phyloP scores from a whole-genome alignment of 163 green algal species.

The Scenedesmus sp. region DNA sequence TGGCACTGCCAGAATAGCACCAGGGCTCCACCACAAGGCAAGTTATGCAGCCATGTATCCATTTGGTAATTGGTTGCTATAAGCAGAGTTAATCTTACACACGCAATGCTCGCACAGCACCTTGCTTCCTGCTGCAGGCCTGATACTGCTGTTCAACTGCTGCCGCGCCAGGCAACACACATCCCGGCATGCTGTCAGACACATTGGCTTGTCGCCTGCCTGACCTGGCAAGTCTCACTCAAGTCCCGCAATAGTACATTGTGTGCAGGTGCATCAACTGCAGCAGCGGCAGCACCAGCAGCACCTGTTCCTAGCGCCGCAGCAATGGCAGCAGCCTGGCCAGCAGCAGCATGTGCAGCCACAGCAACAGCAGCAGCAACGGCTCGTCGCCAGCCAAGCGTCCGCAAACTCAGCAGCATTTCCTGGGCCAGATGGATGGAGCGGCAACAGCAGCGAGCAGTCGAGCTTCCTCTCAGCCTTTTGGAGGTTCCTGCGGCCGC shows the following conservation, averaged over 20 bases:
- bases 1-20: neutral
- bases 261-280: neutral
- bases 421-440: constrained; percentile 34
- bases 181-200: neutral
- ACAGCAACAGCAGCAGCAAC: constrained; percentile 7
- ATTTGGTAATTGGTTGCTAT: neutral
- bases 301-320: neutral
- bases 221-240: neutral
- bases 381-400: neutral
- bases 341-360: constrained; percentile 29
- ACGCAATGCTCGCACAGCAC: neutral
- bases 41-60: neutral
- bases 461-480: constrained; percentile 77
- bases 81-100: neutral
- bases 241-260: neutral
- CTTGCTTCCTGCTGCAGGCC: neutral
- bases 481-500: constrained; percentile 98
- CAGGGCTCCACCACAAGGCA: neutral
- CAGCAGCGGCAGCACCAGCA: constrained; percentile 37
- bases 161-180: neutral
- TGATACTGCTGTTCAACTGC: neutral
- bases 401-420: constrained; percentile 26
- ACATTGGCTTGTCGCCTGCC: neutral
- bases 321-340: constrained; percentile 14
- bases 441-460: neutral